Evolutionary conservation across 768 basidiomycete species (phyloP).

Genomic region (Rubroboletus satanas): DNA sequence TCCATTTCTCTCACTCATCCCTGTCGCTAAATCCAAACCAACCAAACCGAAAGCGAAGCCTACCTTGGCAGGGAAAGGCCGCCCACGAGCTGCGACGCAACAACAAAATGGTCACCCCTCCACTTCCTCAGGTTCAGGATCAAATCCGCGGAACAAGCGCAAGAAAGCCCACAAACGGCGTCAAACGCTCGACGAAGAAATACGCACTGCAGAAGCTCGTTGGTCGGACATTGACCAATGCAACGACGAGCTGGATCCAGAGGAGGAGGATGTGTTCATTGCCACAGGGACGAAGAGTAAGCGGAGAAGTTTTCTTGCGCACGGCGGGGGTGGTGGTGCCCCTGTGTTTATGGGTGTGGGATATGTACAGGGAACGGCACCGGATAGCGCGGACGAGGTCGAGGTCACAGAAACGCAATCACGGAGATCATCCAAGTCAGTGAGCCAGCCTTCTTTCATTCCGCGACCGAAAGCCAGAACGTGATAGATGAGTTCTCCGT

Average conservation of each 20-base stretch:
- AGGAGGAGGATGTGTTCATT: slow-evolving; percentile 41
- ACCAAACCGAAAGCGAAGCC: slow-evolving; percentile 17
- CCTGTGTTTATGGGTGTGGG: slow-evolving; percentile 72
- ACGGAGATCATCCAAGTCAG: slow-evolving; percentile 7
- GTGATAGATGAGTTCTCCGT: slow-evolving; percentile 4
- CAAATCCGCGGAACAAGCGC: slow-evolving; percentile 14
- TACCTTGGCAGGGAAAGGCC: slow-evolving; percentile 16
- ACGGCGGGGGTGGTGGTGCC: slow-evolving; percentile 67
- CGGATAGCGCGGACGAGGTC: slow-evolving; percentile 21
- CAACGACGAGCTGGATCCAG: slow-evolving; percentile 38
- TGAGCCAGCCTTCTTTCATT: slow-evolving; percentile 20
- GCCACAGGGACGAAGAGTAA: slow-evolving; percentile 56
- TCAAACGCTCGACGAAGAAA: slow-evolving; percentile 65
- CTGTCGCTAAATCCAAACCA: slow-evolving; percentile 9
- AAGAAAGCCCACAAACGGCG: slow-evolving; percentile 33
- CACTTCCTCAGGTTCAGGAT: slow-evolving; percentile 8
- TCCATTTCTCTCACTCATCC: slow-evolving; percentile 26
- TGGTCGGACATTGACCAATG: slow-evolving; percentile 30
- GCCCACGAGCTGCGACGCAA: slow-evolving; percentile 4
- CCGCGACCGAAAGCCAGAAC: slow-evolving; percentile 22
- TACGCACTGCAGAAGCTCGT: slow-evolving; percentile 44
- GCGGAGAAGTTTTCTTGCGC: slow-evolving; percentile 61
- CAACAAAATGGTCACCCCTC: slow-evolving; percentile 1
- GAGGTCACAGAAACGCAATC: not conserved
- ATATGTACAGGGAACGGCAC: slow-evolving; percentile 54